Conservation (phyloP, 2,329 filamentous ascomycete genomes). For the Nothophoma quercina region DNA sequence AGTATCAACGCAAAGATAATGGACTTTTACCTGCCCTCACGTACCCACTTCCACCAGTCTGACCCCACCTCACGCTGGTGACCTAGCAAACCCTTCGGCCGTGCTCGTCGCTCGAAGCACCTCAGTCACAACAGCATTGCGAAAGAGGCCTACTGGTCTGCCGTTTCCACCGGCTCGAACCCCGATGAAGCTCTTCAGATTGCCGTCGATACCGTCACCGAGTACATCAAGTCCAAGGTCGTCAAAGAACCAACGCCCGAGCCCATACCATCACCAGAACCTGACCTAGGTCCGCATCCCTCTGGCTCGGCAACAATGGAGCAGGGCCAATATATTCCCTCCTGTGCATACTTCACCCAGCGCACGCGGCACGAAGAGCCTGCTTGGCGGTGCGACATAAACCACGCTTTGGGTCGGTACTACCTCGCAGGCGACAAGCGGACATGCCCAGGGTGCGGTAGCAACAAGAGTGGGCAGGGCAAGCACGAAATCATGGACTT, state of each 20-base stretch:
- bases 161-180: constrained; percentile 15
- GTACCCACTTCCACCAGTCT: constrained; percentile 24
- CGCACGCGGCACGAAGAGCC: constrained; percentile 16
- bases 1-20: constrained; percentile 21
- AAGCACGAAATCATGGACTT: constrained; percentile 35
- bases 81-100: constrained; percentile 21
- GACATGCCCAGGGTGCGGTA: constrained; percentile 35
- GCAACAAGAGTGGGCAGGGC: constrained; percentile 16
- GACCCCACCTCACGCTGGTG: constrained; percentile 27
- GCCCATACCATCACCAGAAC: constrained; percentile 20
- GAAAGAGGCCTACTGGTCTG: constrained; percentile 35
- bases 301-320: constrained; percentile 39
- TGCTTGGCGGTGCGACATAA: constrained; percentile 40
- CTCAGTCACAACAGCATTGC: constrained; percentile 36
- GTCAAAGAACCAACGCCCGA: constrained; percentile 20
- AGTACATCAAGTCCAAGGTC: constrained; percentile 21
- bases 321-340: constrained; percentile 33
- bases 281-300: constrained; percentile 31
- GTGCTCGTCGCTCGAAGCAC: constrained; percentile 8
- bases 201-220: constrained; percentile 24
- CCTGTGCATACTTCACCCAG: constrained; percentile 24
- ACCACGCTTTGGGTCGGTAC: constrained; percentile 40
- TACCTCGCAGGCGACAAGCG: constrained; percentile 37
- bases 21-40: constrained; percentile 40
- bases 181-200: constrained; percentile 20